These are phyloP conservation scores for Triglochin maritima DNA, from an alignment of 106 monocot genomes.

Conservation along the genomic window DNA sequence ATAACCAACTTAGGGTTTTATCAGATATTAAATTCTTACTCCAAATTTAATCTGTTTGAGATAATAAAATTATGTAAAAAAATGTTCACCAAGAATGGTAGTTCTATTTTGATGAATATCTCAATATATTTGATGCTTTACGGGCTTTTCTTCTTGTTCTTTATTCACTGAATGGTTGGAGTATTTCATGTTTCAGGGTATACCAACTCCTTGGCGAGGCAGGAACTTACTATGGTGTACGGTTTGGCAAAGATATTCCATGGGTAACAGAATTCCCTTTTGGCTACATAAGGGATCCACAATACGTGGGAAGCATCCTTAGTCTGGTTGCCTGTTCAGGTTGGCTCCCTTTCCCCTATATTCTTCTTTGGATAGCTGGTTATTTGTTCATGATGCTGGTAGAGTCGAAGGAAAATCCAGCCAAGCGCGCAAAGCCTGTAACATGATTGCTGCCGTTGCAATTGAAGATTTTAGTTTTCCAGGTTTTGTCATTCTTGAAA, in stretches of 20 bases:
- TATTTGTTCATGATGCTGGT: slow-evolving; percentile 73
- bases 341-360: slow-evolving; percentile 56
- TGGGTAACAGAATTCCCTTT: slow-evolving; percentile 94
- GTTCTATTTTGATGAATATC: no score
- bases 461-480: no score
- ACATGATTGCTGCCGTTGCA: slow-evolving; percentile 6
- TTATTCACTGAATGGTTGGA: background rate
- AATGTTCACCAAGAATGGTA: no score
- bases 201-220: slow-evolving; percentile 84
- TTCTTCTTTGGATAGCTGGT: slow-evolving; percentile 64
- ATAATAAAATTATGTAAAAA: no score
- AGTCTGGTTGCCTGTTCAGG: slow-evolving; percentile 61
- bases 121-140: no score
- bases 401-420: slow-evolving; percentile 60
- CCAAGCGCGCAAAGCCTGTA: slow-evolving; percentile 55
- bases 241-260: slow-evolving; percentile 74
- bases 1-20: no score
- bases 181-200: slow-evolving; percentile 38
- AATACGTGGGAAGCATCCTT: slow-evolving; percentile 78
- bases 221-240: slow-evolving; percentile 82
- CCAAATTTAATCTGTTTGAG: no score
- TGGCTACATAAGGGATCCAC: slow-evolving; percentile 90
- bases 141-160: no score
- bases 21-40: no score
- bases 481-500: no score